Percentiles rank a stretch among this genome's conserved stretches.
Evolutionary conservation across 176 grass and related monocot species (phyloP).

Genomic region (Carex kokanica): DNA sequence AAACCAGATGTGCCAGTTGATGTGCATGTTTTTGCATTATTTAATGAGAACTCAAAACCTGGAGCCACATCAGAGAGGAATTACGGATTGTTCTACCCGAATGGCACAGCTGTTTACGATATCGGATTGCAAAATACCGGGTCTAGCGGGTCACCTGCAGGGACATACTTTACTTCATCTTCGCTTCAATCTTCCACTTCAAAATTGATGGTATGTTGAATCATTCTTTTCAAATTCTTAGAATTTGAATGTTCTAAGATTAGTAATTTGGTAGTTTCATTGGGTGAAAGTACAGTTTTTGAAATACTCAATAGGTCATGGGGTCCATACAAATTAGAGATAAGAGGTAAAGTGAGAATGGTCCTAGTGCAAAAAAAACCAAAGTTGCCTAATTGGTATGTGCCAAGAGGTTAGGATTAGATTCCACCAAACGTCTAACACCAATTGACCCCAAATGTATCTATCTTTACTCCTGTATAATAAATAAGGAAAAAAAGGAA

Average conservation of each 20-base stretch:
- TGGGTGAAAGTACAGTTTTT: neutral
- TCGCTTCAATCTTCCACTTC: conserved; percentile 39
- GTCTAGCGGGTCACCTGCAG: neutral
- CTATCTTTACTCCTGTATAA: neutral
- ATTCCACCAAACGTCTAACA: conserved; percentile 3
- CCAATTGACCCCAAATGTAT: neutral
- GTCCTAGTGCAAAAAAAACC: conserved; percentile 1
- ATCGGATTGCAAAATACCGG: conserved; percentile 18
- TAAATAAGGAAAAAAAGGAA: neutral
- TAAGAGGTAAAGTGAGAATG: conserved; percentile 14
- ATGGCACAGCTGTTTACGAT: conserved; percentile 55
- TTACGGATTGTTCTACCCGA: conserved; percentile 72
- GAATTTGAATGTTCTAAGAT: neutral
- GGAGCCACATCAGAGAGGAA: conserved; percentile 71
- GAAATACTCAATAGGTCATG: too few relatives aligned
- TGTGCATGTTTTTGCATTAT: conserved; percentile 81
- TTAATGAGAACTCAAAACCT: conserved; percentile 75
- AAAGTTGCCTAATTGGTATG: neutral
- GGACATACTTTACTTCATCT: conserved; percentile 34
- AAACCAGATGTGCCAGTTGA: conserved; percentile 74
- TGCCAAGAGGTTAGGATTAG: conserved; percentile 15
- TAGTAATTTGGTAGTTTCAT: conserved; percentile 7
- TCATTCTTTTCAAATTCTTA: conserved; percentile 8
- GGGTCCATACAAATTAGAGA: conserved; percentile 14
- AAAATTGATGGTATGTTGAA: conserved; percentile 35